Evolutionary conservation across 345 rosid genomes (phyloP), one percentile per base, ranked within the genome.

Genomic region (Garcia nutans): DNA sequence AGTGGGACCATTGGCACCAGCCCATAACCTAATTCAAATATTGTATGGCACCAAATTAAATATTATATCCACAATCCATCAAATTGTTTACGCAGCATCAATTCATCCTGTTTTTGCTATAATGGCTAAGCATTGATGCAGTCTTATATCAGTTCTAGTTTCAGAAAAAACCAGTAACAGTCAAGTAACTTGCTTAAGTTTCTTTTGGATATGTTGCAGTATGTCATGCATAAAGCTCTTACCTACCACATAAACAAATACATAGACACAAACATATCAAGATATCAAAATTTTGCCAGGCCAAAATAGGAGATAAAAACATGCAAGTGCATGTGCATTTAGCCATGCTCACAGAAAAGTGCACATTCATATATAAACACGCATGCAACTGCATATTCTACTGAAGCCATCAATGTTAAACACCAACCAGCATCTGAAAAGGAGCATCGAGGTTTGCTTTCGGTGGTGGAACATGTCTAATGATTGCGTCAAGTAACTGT

Each of bases 381-480:
- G 67, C 37, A 80, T 75, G 61, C 8, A 31, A 49, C 28, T 28
- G 56, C 47, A 20, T 20, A 23, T 9, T 31, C 49, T 58, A 75
- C 70, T 42, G 61, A 69, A 71, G 16, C 45, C 26, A 65, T 41
- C 77, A 61, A 20, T 50, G 73, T 10, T 23, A 28, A 64, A 55
- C 74, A 90, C 93, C 75, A 80, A 96, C 99, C 98, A 96, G 85
- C 99, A 96, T 92, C 77, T 90, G 90, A 82, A 93, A 93, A 78
- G 99, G 92, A 37, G 82, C 92, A 82, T 92, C 97, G 74, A 96
- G 90, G 81, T 72, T 84, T 65, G 90, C 92, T 79, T 78, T 87
- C 74, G 98, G 99, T 64, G 98, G 87, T 15, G 87, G 91, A 84
- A 96, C 96, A 86, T 90, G 90, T 68, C 87, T 85, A 67, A 93